Base-by-base conservation (phyloP, 495 filamentous ascomycete species). In the Trichoderma asperelloides region DNA sequence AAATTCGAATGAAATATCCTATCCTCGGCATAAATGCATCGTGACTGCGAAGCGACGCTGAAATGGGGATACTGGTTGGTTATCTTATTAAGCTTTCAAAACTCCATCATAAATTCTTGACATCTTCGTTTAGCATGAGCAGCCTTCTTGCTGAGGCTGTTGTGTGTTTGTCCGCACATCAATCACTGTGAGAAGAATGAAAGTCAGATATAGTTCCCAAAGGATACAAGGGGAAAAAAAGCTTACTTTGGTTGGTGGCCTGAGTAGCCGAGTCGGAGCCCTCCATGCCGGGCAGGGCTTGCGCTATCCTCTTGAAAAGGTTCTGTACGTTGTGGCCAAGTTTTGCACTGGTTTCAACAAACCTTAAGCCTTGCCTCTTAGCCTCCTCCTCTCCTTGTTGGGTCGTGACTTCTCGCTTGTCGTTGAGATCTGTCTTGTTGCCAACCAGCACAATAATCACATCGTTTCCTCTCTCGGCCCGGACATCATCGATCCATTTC, bases 401-500 rank as follows among this genome's bases (percentile, higher is more conserved):
- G 27, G 91, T 91, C 57, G 93, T 98, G 67, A 98, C 94, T 77
- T 98, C 93, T 28, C 95, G 87, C 83, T 96, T 98, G 75, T 98
- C 95, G 74, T 92, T 94, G 72, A 98, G 79, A 84, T 98, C 95
- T 25, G 95, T 98, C 86, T 98, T 98, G 83, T 98, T 98, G 69
- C 95, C 95, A 41, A 98, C 95, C 21, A 98, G 82, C 66, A 98
- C 95, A 74, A 98, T 97, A 70, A 98, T 98, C 49, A 98, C 95
- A 75, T 98, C 95, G 79, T 95, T 96, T 2, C 95, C 95, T 68
- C 95, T 87, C 81, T 98, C 95, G 41, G 93, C 93, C 49, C 95
- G 88, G 63, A 98, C 95, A 75, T 98, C 95, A 74, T 98, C 95
- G 63, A 98, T 95, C 95, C 95, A 98, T 87, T 98, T 98, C 68